Evolutionary conservation across 306 rosid species (phyloP), one percentile per base, ranked within the genome.

Genomic region (Arachis stenosperma): DNA sequence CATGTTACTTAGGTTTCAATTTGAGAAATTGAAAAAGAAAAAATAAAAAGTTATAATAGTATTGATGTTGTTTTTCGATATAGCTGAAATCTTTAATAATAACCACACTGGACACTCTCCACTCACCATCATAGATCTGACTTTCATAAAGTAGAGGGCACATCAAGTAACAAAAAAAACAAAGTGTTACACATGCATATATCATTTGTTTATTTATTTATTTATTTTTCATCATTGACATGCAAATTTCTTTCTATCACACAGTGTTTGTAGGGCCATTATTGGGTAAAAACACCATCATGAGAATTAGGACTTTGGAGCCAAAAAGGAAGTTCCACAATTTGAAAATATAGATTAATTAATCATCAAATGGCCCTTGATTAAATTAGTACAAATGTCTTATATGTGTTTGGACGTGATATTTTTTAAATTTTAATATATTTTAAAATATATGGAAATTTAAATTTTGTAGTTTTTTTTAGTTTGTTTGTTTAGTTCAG

Each of bases 231-330:
- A 83, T 84, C 84, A 75, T 85, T 87, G 82, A 80, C 84, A 75
- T 81, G 81, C 82, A 70, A 81, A 29, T 71, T 79, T 79, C 58
- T 64, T 77, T 54, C 10, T 46, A 40, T 79, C 67, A 41, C 75
- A 70, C 59, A 70, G 79, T 81, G 82, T 12, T 66, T 67, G 81
- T 85, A 83, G 87, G 87, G 66, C 73, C 86, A 51, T 54, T 6
- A 56, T 54, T 6, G 7, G 6, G 56, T 30, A 47, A 65, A 61
- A 9, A 6, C 8, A 11, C 80, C 65, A 64, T 60, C 61, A 63
- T 61, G 27, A 70, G 65, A 69, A 75, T 68, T 56, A 4, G 22
- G 67, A 73, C 36, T 17, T 71, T 5, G 73, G 75, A 62, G 79
- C 88, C 37, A 33, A 90, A 82, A 83, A 84, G 84, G 73, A 40